Percentiles rank a stretch among this genome's conserved stretches.
phyloP scores from a whole-genome alignment of 306 rosid genomes.

The Rosa lucieae region DNA sequence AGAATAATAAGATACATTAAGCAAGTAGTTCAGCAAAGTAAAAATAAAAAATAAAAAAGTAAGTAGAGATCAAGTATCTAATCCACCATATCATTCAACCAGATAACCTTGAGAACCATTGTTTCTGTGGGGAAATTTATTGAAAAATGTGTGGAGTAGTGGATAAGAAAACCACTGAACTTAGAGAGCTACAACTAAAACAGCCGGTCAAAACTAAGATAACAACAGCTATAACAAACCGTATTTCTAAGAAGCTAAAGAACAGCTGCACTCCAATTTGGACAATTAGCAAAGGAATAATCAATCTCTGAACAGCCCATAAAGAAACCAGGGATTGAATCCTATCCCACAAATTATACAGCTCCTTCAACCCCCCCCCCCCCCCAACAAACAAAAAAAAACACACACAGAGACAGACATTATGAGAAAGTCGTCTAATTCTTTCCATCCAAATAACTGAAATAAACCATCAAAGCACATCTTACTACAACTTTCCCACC shows the following conservation, averaged over 20 bases:
- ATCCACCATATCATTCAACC: constrained; percentile 4
- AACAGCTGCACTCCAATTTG: not conserved
- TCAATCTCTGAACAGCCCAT: not conserved
- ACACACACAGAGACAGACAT: not conserved
- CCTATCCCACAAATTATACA: no score
- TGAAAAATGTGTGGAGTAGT: not conserved
- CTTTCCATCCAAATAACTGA: no score
- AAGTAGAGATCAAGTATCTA: constrained; percentile 20
- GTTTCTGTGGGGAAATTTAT: not conserved
- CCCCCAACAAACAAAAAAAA: no score
- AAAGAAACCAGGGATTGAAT: no score
- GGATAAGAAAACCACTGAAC: not conserved
- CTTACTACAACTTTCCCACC: no score
- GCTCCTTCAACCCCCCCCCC: not conserved
- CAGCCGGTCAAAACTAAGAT: not conserved
- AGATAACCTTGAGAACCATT: not conserved
- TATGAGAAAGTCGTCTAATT: not conserved
- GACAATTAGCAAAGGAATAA: not conserved
- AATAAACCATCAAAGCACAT: no score
- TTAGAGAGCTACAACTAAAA: not conserved
- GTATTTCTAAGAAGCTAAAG: not conserved
- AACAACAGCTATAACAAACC: not conserved
- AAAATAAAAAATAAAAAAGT: not conserved
- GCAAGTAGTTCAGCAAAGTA: constrained; percentile 24
- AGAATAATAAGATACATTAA: not conserved